Base-by-base conservation (phyloP, 1,139 yeast species). In the Yamadazyma songkhlaensis region DNA sequence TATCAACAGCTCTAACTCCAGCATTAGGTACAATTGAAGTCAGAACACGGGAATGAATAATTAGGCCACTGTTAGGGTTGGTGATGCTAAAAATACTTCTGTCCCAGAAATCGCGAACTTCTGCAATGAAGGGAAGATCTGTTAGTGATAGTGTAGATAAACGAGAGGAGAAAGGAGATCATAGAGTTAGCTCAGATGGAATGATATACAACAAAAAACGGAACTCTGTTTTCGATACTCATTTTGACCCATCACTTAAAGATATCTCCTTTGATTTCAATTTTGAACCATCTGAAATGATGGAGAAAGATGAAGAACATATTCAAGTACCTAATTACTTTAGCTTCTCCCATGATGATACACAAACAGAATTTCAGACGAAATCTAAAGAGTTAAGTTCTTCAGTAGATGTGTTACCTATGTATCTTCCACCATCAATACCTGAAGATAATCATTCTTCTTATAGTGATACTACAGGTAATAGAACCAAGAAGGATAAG, bases 191-290 rank as follows among this genome's bases (percentile, higher is more conserved):
- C 3, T 46, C 50, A 3, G 52, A 48, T 35, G 51, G 52, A 9
- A 17, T 36, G 25, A 25, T 43, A 13, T 36, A 39, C 25, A 31
- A 13, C 14, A 33, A 11, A 5, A 13, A 15, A 27, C 30, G 52
- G 6, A 35, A 29, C 7, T 47, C 51, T 1, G 51, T 47, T 7
- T 48, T 48, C 32, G 52, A 48, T 31, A 48, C 52, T 12, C 40
- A 38, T 11, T 48, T 48, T 35, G 52, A 48, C 32, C 52, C 52
- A 2, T 44, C 51, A 0, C 23, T 48, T 3, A 39, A 42, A 29
- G 49, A 48, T 15, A 44, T 38, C 9, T 36, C 41, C 2, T 48
- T 48, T 34, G 47, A 48, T 30, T 48, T 48, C 31, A 25, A 29
- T 29, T 31, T 31, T 11, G 34, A 31, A n/a, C 12, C 9, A 14